Percentiles rank a stretch among this genome's conserved stretches.
Conservation (phyloP, 805 yeast species). For the Metschnikowia corniflorae region DNA sequence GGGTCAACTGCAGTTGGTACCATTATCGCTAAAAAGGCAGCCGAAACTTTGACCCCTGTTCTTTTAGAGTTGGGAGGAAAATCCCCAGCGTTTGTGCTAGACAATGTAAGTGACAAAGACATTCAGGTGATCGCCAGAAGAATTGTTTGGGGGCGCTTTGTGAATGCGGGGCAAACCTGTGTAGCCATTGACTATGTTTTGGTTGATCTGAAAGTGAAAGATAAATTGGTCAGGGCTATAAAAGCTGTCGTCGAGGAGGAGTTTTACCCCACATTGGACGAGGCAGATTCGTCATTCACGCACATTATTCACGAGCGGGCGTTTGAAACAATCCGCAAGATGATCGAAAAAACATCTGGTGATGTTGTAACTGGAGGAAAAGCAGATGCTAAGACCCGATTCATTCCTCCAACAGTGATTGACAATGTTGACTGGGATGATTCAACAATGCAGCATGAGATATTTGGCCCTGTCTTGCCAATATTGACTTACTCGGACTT, state of each 20-base stretch:
- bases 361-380: slow-evolving; percentile 47
- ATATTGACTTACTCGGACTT: slow-evolving; percentile 52
- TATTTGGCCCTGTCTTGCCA: slow-evolving; percentile 86
- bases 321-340: slow-evolving; percentile 42
- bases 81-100: slow-evolving; percentile 74
- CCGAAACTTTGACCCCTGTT: slow-evolving; percentile 77
- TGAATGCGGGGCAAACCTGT: slow-evolving; percentile 88
- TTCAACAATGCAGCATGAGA: slow-evolving; percentile 66
- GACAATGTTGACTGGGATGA: slow-evolving; percentile 63
- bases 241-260: slow-evolving; percentile 38
- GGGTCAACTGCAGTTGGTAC: slow-evolving; percentile 78
- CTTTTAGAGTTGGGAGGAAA: slow-evolving; percentile 90
- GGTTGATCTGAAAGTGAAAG: slow-evolving; percentile 58
- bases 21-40: slow-evolving; percentile 75
- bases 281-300: slow-evolving; percentile 37
- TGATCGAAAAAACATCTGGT: slow-evolving; percentile 53
- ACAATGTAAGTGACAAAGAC: slow-evolving; percentile 41
- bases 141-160: slow-evolving; percentile 71
- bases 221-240: slow-evolving; percentile 44
- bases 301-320: slow-evolving; percentile 60
- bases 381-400: slow-evolving; percentile 38
- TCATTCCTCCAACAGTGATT: slow-evolving; percentile 72
- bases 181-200: slow-evolving; percentile 82
- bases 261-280: slow-evolving; percentile 41
- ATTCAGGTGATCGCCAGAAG: slow-evolving; percentile 51